A percentile compares a stretch with the other conserved stretches of the same genome.
Conservation (phyloP, 192 early-diverging fungal species). For the Coemansia sp. region DNA sequence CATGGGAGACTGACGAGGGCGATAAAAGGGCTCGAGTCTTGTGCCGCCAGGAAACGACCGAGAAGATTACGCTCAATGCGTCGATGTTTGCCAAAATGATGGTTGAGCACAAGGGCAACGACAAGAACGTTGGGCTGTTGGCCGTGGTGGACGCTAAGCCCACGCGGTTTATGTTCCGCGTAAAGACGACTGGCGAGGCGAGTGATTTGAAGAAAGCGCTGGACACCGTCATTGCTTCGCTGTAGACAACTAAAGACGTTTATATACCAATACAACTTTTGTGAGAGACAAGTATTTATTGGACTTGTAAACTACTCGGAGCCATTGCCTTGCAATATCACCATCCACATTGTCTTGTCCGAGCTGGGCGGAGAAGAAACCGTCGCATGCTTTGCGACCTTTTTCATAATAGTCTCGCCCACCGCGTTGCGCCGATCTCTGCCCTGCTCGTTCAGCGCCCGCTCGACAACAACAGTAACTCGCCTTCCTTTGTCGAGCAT, state of each 20-base stretch:
- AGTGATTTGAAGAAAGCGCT: conserved; percentile 3
- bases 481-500: conserved; percentile 29
- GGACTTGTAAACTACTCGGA: background rate
- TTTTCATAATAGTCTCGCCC: conserved; percentile 4
- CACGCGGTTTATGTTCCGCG: conserved; percentile 35
- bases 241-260: background rate
- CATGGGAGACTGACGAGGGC: conserved; percentile 13
- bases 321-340: too few relatives aligned
- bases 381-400: background rate
- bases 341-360: background rate
- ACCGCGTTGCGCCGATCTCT: background rate
- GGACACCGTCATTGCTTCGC: conserved; percentile 8
- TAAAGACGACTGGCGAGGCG: conserved; percentile 21
- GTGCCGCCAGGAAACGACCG: conserved; percentile 52
- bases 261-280: too few relatives aligned
- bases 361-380: background rate
- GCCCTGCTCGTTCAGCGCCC: background rate
- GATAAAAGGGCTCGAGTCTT: conserved; percentile 35
- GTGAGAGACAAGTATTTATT: too few relatives aligned
- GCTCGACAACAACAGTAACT: conserved; percentile 26
- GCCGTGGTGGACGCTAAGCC: conserved; percentile 39
- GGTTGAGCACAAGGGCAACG: conserved; percentile 28
- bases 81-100: conserved; percentile 52
- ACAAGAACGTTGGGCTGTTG: conserved; percentile 46
- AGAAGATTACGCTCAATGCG: conserved; percentile 53